These are phyloP conservation scores for Aspergillus haitiensis DNA, from an alignment of 495 filamentous ascomycete species.

Conservation along the genomic window DNA sequence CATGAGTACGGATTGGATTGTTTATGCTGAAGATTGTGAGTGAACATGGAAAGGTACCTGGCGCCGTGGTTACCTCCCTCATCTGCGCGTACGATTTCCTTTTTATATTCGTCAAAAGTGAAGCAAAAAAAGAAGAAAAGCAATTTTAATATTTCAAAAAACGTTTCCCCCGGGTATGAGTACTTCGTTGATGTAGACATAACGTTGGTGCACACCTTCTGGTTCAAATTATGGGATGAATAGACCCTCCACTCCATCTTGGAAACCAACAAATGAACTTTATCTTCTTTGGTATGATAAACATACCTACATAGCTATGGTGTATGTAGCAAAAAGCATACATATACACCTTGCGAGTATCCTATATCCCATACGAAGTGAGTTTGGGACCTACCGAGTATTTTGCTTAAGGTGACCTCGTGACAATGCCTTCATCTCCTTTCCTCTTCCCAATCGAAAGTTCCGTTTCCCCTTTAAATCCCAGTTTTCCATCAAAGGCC, in stretches of 20 bases:
- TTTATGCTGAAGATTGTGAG: conserved; percentile 28
- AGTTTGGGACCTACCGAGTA: background rate
- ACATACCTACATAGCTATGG: too few species aligned
- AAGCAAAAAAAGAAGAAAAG: conserved; percentile 24
- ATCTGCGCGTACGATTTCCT: conserved; percentile 29
- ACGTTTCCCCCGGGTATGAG: background rate
- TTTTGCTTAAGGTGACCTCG: conserved; percentile 11
- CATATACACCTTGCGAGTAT: too few species aligned
- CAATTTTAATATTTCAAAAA: conserved; percentile 9
- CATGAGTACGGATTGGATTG: conserved; percentile 27
- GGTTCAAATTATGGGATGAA: too few species aligned
- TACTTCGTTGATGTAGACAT: background rate
- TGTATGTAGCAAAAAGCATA: too few species aligned
- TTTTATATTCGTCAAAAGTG: conserved; percentile 27
- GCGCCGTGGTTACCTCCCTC: conserved; percentile 26
- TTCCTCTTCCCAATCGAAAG: background rate
- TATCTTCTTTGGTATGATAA: too few species aligned
- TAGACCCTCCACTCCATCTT: too few species aligned
- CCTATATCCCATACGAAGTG: too few species aligned
- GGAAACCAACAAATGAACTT: too few species aligned
- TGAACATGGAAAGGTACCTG: conserved; percentile 23
- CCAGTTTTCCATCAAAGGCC: background rate
- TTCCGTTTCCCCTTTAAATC: background rate
- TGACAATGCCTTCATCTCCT: conserved; percentile 7
- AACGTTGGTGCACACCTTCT: too few species aligned